Percentiles rank a stretch among this genome's conserved stretches.
Conservation (phyloP, 345 rosid genomes). For the Noccaea bulbosa region DNA sequence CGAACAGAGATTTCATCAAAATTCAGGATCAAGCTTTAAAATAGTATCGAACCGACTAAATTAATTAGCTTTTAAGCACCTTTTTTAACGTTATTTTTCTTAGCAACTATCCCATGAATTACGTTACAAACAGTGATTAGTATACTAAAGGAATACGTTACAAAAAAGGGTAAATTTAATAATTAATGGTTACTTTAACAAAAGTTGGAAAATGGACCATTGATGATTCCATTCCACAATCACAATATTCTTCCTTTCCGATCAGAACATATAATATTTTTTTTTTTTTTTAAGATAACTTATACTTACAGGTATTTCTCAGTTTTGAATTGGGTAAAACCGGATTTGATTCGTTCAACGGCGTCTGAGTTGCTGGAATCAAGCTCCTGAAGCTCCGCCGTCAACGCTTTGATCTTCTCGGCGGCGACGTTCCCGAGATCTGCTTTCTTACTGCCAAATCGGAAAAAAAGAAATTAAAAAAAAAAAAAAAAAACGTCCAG, state of each 20-base stretch:
- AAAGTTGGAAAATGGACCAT: slow-evolving; percentile 13
- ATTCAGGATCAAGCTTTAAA: slow-evolving; percentile 18
- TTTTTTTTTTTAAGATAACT: too few species aligned
- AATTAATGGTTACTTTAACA: slow-evolving; percentile 14
- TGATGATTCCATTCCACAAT: slow-evolving; percentile 35
- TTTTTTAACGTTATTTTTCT: background rate
- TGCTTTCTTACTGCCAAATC: slow-evolving; percentile 56
- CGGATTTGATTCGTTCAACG: slow-evolving; percentile 60
- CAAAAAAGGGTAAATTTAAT: background rate
- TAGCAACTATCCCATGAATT: slow-evolving; percentile 16
- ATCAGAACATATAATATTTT: too few species aligned
- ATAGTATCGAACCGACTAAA: background rate
- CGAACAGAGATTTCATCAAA: slow-evolving; percentile 3
- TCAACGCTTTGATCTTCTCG: slow-evolving; percentile 74
- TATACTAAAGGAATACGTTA: background rate
- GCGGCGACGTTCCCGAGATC: slow-evolving; percentile 79
- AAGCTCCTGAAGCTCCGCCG: slow-evolving; percentile 68
- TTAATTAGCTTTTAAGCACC: slow-evolving; percentile 6
- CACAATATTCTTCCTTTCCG: slow-evolving; percentile 1
- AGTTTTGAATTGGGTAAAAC: slow-evolving; percentile 74
- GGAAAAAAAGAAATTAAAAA: slow-evolving; percentile 1
- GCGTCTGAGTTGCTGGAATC: slow-evolving; percentile 56
- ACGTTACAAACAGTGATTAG: background rate
- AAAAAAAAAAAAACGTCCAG: slow-evolving; percentile 10
- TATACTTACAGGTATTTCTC: slow-evolving; percentile 85